Conservation (phyloP, 805 yeast species). For the Blastobotrys muscicola region DNA sequence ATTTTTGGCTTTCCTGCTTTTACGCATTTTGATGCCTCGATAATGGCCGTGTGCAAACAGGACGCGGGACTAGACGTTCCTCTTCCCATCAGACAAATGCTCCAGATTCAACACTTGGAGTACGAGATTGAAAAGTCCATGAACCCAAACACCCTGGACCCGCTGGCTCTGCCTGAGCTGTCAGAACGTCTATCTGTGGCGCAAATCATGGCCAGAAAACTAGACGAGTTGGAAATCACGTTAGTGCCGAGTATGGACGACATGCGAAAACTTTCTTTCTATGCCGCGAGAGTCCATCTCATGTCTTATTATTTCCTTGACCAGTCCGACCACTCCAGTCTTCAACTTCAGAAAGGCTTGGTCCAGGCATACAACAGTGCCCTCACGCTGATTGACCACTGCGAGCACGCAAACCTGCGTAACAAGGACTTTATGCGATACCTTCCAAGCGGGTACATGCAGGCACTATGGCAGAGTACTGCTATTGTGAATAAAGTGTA, state of each 20-base stretch:
- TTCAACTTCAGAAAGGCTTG: constrained; percentile 64
- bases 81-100: constrained; percentile 57
- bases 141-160: constrained; percentile 59
- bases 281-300: constrained; percentile 72
- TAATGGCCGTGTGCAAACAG: constrained; percentile 44
- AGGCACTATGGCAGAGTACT: constrained; percentile 87
- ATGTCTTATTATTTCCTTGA: constrained; percentile 76
- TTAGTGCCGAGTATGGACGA: constrained; percentile 40
- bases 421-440: constrained; percentile 60
- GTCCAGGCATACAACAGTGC: constrained; percentile 77
- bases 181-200: constrained; percentile 69
- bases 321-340: constrained; percentile 29
- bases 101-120: constrained; percentile 76
- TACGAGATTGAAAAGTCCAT: constrained; percentile 74
- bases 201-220: constrained; percentile 57
- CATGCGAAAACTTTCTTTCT: constrained; percentile 55
- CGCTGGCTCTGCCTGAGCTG: constrained; percentile 53
- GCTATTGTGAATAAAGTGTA: constrained; percentile 70
- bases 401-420: constrained; percentile 47
- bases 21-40: constrained; percentile 70
- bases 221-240: constrained; percentile 62
- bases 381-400: constrained; percentile 57
- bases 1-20: constrained; percentile 94
- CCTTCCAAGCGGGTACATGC: constrained; percentile 66
- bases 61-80: constrained; percentile 43